Evolutionary conservation across 192 early-diverging fungal species (phyloP).

Genomic region (Nowakowskiella sp.): DNA sequence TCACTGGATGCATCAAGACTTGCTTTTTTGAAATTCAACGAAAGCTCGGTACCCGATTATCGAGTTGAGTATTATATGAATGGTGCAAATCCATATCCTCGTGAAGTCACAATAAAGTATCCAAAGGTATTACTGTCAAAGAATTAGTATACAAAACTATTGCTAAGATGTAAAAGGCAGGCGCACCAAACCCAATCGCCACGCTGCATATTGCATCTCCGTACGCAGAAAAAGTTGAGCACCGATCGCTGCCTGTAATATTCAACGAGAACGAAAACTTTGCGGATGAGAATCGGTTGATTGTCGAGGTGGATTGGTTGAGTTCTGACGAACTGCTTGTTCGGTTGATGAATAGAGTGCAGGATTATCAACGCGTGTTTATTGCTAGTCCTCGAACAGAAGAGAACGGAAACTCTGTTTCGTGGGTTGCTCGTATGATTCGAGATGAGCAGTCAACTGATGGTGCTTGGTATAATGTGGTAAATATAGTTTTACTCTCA

Average conservation of each 20-base stretch:
- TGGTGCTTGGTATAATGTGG: conserved; percentile 37
- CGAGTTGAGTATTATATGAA: conserved; percentile 61
- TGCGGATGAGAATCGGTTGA: conserved; percentile 60
- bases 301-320: conserved; percentile 80
- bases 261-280: conserved; percentile 44
- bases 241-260: conserved; percentile 20
- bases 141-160: neutral
- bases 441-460: conserved; percentile 44
- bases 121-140: conserved; percentile 56
- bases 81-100: conserved; percentile 58
- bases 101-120: no score
- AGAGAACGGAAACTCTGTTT: conserved; percentile 24
- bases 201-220: conserved; percentile 61
- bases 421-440: conserved; percentile 65
- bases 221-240: conserved; percentile 7
- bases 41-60: conserved; percentile 71
- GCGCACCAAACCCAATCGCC: conserved; percentile 74
- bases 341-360: conserved; percentile 80
- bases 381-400: conserved; percentile 37
- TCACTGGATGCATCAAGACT: conserved; percentile 68
- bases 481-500: conserved; percentile 1
- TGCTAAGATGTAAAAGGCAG: conserved; percentile 36
- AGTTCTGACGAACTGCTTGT: conserved; percentile 50
- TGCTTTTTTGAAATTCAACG: conserved; percentile 81
- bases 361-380: conserved; percentile 69